Conservation (phyloP, 768 basidiomycete species). For the Podaxis sp. region DNA sequence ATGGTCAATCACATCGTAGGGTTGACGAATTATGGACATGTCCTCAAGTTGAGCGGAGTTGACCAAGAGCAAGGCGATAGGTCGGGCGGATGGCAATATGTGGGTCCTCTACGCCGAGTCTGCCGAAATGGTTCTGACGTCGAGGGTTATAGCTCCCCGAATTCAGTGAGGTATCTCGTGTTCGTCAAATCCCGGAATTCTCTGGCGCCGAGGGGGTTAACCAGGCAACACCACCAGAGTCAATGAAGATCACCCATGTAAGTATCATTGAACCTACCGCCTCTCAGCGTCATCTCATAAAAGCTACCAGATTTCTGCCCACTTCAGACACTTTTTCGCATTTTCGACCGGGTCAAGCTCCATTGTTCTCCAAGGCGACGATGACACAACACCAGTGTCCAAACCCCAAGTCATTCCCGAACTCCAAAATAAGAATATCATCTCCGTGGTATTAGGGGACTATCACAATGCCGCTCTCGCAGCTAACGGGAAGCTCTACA, state of each 20-base stretch:
- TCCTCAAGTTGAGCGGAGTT: constrained; percentile 60
- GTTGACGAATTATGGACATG: constrained; percentile 78
- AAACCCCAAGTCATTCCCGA: constrained; percentile 66
- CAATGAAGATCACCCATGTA: constrained; percentile 78
- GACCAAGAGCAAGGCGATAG: constrained; percentile 36
- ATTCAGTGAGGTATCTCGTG: constrained; percentile 63
- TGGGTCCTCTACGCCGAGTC: constrained; percentile 32
- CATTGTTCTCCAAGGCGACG: constrained; percentile 72
- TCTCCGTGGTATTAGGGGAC: constrained; percentile 89
- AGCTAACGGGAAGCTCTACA: constrained; percentile 67
- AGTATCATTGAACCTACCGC: constrained; percentile 22
- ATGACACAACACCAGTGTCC: constrained; percentile 39
- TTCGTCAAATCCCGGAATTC: constrained; percentile 48
- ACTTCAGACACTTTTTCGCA: constrained; percentile 79
- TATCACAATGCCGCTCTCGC: constrained; percentile 91
- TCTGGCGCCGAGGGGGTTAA: constrained; percentile 23
- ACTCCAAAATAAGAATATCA: constrained; percentile 75
- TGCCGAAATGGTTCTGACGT: constrained; percentile 10
- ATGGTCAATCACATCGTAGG: constrained; percentile 74
- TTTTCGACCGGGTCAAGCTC: constrained; percentile 73
- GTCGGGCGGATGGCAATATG: constrained; percentile 68
- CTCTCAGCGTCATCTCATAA: not conserved
- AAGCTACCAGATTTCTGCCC: constrained; percentile 69
- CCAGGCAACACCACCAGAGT: constrained; percentile 37
- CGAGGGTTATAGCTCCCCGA: constrained; percentile 55